phyloP scores from a whole-genome alignment of 2,329 filamentous ascomycete genomes.

The Talaromyces funiculosus region DNA sequence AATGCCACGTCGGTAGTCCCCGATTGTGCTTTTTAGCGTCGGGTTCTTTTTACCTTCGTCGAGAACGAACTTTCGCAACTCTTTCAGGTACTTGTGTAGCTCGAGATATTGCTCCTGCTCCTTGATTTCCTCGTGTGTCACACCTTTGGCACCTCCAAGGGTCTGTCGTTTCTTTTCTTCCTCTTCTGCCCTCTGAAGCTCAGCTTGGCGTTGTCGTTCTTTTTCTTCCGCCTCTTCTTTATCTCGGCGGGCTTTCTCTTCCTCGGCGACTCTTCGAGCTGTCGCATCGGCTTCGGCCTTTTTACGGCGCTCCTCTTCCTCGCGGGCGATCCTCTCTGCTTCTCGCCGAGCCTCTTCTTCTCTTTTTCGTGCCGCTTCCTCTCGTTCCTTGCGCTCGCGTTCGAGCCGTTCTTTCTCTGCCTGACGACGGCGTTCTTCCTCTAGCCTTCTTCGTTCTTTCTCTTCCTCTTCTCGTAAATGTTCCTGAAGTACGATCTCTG shows the following conservation, averaged over 20 bases:
- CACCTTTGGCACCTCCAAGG: constrained; percentile 22
- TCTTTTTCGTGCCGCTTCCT: constrained; percentile 20
- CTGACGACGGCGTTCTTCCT: constrained; percentile 25
- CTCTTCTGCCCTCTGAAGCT: constrained; percentile 21
- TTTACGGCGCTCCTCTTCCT: constrained; percentile 32
- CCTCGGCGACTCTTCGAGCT: constrained; percentile 29
- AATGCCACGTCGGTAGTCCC: constrained; percentile 66
- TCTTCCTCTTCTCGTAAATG: constrained; percentile 38
- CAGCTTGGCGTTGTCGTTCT: constrained; percentile 28
- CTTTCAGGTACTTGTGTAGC: constrained; percentile 64
- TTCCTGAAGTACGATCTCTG: constrained; percentile 49
- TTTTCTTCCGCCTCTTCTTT: constrained; percentile 27
- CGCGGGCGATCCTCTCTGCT: constrained; percentile 40
- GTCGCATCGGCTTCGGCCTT: constrained; percentile 37
- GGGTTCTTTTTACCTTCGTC: constrained; percentile 52
- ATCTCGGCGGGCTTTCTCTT: constrained; percentile 31
- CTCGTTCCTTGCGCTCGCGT: constrained; percentile 21
- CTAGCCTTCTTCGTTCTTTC: constrained; percentile 31
- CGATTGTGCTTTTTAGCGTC: constrained; percentile 59
- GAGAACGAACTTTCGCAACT: constrained; percentile 49
- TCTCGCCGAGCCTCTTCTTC: constrained; percentile 37
- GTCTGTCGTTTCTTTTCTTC: constrained; percentile 24
- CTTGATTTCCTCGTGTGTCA: constrained; percentile 34
- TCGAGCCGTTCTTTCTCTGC: constrained; percentile 30
- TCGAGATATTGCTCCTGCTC: constrained; percentile 47